These are phyloP conservation scores for Ophiognomonia clavigignenti-juglandacearum DNA, from an alignment of 2,329 filamentous ascomycete genomes.

Conservation along the genomic window DNA sequence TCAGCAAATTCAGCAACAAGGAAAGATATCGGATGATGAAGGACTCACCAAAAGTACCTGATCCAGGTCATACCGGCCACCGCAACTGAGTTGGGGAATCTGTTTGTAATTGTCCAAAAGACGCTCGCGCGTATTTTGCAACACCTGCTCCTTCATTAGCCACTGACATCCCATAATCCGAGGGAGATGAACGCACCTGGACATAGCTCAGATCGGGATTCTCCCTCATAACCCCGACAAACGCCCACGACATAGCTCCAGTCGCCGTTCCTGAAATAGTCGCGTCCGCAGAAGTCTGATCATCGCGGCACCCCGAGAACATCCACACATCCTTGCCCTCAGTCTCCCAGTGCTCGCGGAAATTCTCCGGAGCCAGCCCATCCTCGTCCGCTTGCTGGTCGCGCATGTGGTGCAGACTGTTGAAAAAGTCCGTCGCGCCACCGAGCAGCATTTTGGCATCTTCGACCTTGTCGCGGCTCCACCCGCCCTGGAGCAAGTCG, in stretches of 20 bases:
- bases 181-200: slow-evolving; percentile 18
- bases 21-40: too few species aligned
- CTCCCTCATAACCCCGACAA: slow-evolving; percentile 28
- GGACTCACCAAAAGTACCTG: slow-evolving; percentile 19
- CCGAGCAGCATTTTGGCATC: slow-evolving; percentile 48
- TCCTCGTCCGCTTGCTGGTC: slow-evolving; percentile 36
- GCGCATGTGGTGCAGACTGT: slow-evolving; percentile 40
- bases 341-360: slow-evolving; percentile 33
- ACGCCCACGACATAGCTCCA: slow-evolving; percentile 35
- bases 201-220: slow-evolving; percentile 27
- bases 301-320: slow-evolving; percentile 34
- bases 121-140: slow-evolving; percentile 19
- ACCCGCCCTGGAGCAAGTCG: slow-evolving; percentile 44
- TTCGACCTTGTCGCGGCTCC: slow-evolving; percentile 37
- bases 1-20: not conserved
- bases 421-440: slow-evolving; percentile 50
- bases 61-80: slow-evolving; percentile 25
- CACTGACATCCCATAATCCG: not conserved
- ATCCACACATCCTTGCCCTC: slow-evolving; percentile 37
- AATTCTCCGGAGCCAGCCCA: slow-evolving; percentile 38
- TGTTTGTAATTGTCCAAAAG: slow-evolving; percentile 22
- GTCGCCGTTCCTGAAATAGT: slow-evolving; percentile 29
- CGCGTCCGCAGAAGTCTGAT: slow-evolving; percentile 35
- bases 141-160: slow-evolving; percentile 16
- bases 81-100: slow-evolving; percentile 24